These are phyloP conservation scores for Effrenium voratum DNA, from an alignment of 73 alveolate species.

Conservation along the genomic window DNA sequence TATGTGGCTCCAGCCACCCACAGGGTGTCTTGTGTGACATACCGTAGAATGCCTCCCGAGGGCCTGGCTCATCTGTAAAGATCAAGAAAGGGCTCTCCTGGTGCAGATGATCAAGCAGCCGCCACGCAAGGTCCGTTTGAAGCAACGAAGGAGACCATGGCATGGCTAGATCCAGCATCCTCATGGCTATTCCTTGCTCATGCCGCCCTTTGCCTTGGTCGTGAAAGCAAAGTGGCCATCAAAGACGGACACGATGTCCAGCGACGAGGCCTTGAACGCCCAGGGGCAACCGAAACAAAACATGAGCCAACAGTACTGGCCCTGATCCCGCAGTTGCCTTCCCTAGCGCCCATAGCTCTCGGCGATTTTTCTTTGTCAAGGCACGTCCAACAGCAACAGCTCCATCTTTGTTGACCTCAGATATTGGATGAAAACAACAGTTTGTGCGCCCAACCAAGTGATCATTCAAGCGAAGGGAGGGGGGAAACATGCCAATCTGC, in stretches of 20 bases:
- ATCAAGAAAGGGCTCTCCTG: conserved; percentile 92
- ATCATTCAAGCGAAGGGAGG: too few relatives aligned
- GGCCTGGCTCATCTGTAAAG: conserved; percentile 67
- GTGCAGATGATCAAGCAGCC: not conserved
- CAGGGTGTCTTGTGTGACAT: too few relatives aligned
- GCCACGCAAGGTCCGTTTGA: not conserved
- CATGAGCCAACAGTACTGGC: too few relatives aligned
- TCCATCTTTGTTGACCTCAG: conserved; percentile 81
- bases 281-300: too few relatives aligned
- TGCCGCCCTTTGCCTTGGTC: conserved; percentile 27
- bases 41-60: too few relatives aligned
- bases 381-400: conserved; percentile 34
- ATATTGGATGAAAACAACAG: too few relatives aligned
- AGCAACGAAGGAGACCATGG: not conserved
- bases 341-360: too few relatives aligned
- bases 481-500: too few relatives aligned
- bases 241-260: conserved; percentile 62
- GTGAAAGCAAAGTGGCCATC: conserved; percentile 92
- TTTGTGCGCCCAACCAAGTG: too few relatives aligned
- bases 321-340: too few relatives aligned
- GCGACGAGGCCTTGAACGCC: conserved; percentile 21
- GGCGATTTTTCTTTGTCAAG: too few relatives aligned
- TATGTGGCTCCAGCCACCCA: too few relatives aligned
- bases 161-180: not conserved
- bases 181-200: not conserved